Base-by-base conservation (phyloP, 148 eudicot species). In the Fagopyrum tataricum region DNA sequence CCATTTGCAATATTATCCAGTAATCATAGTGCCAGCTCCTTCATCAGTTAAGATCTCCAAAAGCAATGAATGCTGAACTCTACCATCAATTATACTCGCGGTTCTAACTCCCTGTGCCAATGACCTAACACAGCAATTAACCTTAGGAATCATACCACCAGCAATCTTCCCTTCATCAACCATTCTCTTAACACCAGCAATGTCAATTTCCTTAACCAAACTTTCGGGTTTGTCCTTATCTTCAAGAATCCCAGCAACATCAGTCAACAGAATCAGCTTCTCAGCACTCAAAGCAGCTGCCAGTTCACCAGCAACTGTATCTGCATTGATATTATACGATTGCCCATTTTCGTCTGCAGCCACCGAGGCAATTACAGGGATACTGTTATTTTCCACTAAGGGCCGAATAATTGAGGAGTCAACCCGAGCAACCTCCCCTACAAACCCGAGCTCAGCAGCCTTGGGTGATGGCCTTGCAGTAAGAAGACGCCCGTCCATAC, bases 101-200 rank as follows among this genome's bases (percentile, higher is more conserved):
- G 97, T 91, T 67, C 81, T 70, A 10, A 91, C 97, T 46, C 97
- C 97, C 73, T 91, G 94, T 9, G 89, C 92, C 41, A 91, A 58
- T 9, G 97, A 85, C 79, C 90, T 81, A 23, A 89, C 81, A 46
- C 94, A 91, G 53, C 97, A 91, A 74, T 85, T 91, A 73, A 91
- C 94, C 77, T 91, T 91, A 0, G 97, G 97, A 39, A 91, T 91
- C 97, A 91, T 91, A 53, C 97, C 97, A 12, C 94, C 97, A 0
- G 87, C 94, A 42, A 91, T 86, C 78, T 83, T 86, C 70, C 97
- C 97, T 2, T 87, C 92, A 0, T 76, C 87, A 72, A 84, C 73
- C 95, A 91, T 87, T 79, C 72, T 83, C 84, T 87, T 87, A 26
- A 87, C 84, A 73, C 94, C 97, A 72, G 84, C 81, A 56, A 89